Evolutionary conservation across 352 stramenopile genomes (phyloP).

Genomic region (Globisporangium barbulae): DNA sequence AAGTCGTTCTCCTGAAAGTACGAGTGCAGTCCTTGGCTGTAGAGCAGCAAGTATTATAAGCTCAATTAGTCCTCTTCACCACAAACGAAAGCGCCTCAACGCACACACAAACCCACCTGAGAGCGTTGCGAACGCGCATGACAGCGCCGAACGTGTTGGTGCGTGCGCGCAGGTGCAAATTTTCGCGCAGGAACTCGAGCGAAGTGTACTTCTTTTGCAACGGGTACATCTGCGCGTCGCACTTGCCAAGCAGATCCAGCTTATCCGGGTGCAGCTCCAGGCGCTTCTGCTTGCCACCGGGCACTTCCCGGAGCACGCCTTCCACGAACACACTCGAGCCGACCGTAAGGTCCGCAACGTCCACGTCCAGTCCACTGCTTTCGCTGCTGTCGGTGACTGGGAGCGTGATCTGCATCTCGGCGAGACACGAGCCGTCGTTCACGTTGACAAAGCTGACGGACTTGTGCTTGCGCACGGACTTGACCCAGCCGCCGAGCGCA

Average conservation of each 20-base stretch:
- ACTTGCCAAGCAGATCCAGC: conserved; percentile 89
- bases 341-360: conserved; percentile 90
- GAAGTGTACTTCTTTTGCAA: conserved; percentile 99
- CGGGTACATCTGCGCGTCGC: conserved; percentile 92
- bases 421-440: conserved; percentile 93
- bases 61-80: not conserved
- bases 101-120: conserved; percentile 40
- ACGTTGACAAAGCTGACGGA: conserved; percentile 96
- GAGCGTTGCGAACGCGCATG: conserved; percentile 91
- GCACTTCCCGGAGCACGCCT: conserved; percentile 87
- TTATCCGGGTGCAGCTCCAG: conserved; percentile 89
- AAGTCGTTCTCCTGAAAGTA: conserved; percentile 84
- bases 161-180: conserved; percentile 94
- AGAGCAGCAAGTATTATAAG: not conserved
- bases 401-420: conserved; percentile 91
- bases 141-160: conserved; percentile 97
- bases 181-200: conserved; percentile 96
- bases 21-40: conserved; percentile 56
- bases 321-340: conserved; percentile 91
- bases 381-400: conserved; percentile 32
- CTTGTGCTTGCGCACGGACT: conserved; percentile 97
- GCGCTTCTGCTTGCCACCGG: conserved; percentile 84
- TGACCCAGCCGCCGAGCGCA: conserved; percentile 89
- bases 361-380: conserved; percentile 30
- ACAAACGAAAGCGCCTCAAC: not conserved